phyloP scores from a whole-genome alignment of 108 stramenopile species.

The Skeletonema costatum region DNA sequence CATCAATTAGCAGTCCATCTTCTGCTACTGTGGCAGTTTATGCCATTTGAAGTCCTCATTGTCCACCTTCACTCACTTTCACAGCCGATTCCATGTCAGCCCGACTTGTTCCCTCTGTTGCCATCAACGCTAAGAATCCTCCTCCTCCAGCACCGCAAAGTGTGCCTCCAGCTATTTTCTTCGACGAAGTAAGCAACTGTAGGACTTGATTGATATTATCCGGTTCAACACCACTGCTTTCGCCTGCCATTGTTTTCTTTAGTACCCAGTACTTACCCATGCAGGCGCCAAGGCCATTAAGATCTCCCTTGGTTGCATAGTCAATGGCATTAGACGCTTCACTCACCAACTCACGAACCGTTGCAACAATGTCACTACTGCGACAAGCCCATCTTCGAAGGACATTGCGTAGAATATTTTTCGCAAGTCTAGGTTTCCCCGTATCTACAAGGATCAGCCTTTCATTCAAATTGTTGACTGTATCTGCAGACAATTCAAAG shows the following conservation, averaged over 20 bases:
- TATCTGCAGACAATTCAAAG: slow-evolving; percentile 17
- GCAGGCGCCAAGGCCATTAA: slow-evolving; percentile 56
- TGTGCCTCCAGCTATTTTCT: slow-evolving; percentile 53
- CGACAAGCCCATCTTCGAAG: slow-evolving; percentile 73
- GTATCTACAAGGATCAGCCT: slow-evolving; percentile 71
- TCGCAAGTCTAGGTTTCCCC: slow-evolving; percentile 81
- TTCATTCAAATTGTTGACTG: slow-evolving; percentile 42
- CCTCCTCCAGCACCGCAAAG: slow-evolving; percentile 84
- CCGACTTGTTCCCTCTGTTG: slow-evolving; percentile 22
- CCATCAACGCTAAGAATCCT: slow-evolving; percentile 70
- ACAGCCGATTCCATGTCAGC: slow-evolving; percentile 26
- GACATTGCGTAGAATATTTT: slow-evolving; percentile 78
- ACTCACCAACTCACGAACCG: slow-evolving; percentile 62
- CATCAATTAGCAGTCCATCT: slow-evolving; percentile 45
- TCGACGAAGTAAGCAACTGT: slow-evolving; percentile 27
- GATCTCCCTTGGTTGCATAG: slow-evolving; percentile 49
- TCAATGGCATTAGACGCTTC: slow-evolving; percentile 57
- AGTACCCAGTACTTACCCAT: slow-evolving; percentile 73
- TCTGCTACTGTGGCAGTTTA: slow-evolving; percentile 32
- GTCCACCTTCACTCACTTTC: slow-evolving; percentile 4
- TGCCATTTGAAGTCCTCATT: slow-evolving; percentile 52
- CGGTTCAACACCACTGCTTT: slow-evolving; percentile 71
- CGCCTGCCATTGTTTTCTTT: slow-evolving; percentile 85
- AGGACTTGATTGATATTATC: slow-evolving; percentile 41
- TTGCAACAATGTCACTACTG: slow-evolving; percentile 57